A percentile compares a stretch with the other conserved stretches of the same genome.
Evolutionary conservation across 2,329 filamentous ascomycete species (phyloP).

Genomic region (Sclerotinia nivalis): DNA sequence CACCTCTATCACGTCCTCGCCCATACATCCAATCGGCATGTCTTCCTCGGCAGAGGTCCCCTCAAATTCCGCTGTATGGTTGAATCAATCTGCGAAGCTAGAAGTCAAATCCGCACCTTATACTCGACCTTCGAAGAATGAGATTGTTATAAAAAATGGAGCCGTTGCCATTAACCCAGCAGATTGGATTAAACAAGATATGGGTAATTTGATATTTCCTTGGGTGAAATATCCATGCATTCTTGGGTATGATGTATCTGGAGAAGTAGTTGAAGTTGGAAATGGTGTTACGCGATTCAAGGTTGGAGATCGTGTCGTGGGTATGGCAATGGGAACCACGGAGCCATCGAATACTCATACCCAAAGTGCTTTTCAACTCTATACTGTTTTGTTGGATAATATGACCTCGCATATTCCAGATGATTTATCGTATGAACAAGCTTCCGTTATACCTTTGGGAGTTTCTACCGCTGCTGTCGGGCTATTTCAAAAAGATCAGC

Average conservation of each 20-base stretch:
- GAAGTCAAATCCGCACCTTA: conserved; percentile 44
- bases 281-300: conserved; percentile 45
- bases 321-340: conserved; percentile 26
- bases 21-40: neutral
- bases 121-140: conserved; percentile 40
- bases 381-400: conserved; percentile 31
- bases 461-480: conserved; percentile 40
- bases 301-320: conserved; percentile 54
- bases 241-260: conserved; percentile 55
- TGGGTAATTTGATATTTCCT: conserved; percentile 23
- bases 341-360: conserved; percentile 40
- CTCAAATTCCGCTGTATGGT: conserved; percentile 26
- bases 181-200: conserved; percentile 37
- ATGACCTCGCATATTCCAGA: conserved; percentile 38
- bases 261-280: conserved; percentile 54
- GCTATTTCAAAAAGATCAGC: conserved; percentile 37
- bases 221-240: conserved; percentile 42
- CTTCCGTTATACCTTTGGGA: conserved; percentile 39
- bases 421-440: conserved; percentile 38
- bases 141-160: conserved; percentile 45
- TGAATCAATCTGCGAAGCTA: conserved; percentile 36
- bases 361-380: conserved; percentile 40
- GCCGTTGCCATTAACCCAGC: conserved; percentile 48
- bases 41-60: neutral
- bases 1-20: neutral